phyloP scores from a whole-genome alignment of 257 asterid species.

The Sherardia arvensis region DNA sequence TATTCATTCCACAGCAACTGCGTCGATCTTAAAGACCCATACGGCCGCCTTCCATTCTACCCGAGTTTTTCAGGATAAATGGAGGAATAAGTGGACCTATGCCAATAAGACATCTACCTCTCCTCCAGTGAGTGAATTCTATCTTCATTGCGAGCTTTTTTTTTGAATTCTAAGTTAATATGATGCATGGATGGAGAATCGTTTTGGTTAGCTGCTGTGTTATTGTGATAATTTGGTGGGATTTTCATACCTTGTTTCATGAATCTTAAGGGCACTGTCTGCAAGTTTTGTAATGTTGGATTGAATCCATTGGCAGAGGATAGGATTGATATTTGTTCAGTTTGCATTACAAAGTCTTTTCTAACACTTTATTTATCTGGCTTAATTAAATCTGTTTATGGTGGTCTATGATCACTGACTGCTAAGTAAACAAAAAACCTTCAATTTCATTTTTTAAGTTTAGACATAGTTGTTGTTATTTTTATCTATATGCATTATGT shows the following conservation, averaged over 20 bases:
- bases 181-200: neutral
- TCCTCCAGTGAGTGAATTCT: conserved; percentile 29
- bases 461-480: too few species aligned
- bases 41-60: conserved; percentile 54
- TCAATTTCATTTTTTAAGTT: too few species aligned
- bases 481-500: too few species aligned
- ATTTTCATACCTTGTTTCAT: neutral
- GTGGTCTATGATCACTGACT: too few species aligned
- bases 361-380: too few species aligned
- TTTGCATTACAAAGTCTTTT: too few species aligned
- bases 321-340: too few species aligned
- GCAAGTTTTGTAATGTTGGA: too few species aligned
- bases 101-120: conserved; percentile 28
- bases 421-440: too few species aligned
- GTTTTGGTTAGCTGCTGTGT: neutral
- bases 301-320: too few species aligned
- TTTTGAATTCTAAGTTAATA: neutral
- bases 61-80: conserved; percentile 24
- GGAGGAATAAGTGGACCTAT: conserved; percentile 44
- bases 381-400: too few species aligned
- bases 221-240: neutral
- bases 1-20: conserved; percentile 28
- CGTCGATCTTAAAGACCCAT: conserved; percentile 19
- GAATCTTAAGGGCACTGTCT: neutral
- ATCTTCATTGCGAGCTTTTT: neutral